Percentiles rank a stretch among this genome's conserved stretches.
Evolutionary conservation across 805 yeast genomes (phyloP).

Genomic region (Candida jianshihensis): DNA sequence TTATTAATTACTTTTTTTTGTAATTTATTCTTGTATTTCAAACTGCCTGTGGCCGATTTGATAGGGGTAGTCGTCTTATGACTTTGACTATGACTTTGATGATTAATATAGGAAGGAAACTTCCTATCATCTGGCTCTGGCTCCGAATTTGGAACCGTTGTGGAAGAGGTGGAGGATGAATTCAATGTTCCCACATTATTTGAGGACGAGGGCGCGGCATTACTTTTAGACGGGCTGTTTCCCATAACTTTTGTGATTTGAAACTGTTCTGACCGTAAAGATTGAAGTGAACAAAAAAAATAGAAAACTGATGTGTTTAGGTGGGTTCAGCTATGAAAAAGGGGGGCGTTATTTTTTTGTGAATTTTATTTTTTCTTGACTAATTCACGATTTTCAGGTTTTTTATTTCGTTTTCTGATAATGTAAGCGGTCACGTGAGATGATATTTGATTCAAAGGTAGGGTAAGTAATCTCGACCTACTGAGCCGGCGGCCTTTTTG

Average conservation of each 20-base stretch:
- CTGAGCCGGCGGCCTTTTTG: too few species aligned
- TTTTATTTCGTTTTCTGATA: too few species aligned
- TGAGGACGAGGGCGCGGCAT: slow-evolving; percentile 32
- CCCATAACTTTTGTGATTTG: slow-evolving; percentile 37
- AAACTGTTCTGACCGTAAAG: too few species aligned
- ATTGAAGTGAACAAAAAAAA: too few species aligned
- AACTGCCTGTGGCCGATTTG: slow-evolving; percentile 14
- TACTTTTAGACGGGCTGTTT: slow-evolving; percentile 53
- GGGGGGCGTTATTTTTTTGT: not conserved
- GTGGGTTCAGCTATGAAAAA: too few species aligned
- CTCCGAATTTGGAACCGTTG: slow-evolving; percentile 27
- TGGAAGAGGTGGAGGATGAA: slow-evolving; percentile 18
- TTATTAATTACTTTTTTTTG: slow-evolving; percentile 10
- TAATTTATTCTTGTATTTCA: slow-evolving; percentile 15
- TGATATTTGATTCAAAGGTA: too few species aligned
- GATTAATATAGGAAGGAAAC: slow-evolving; percentile 29
- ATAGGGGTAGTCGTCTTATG: slow-evolving; percentile 2
- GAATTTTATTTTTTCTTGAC: too few species aligned
- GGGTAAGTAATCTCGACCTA: too few species aligned
- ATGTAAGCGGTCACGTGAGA: too few species aligned
- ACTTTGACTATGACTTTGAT: slow-evolving; percentile 6
- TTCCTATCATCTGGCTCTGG: slow-evolving; percentile 45
- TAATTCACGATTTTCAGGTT: too few species aligned
- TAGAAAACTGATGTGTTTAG: not conserved
- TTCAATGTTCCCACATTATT: slow-evolving; percentile 22